A percentile compares a stretch with the other conserved stretches of the same genome.
Conservation (phyloP, 2,329 filamentous ascomycete genomes). For the Immersiporthe knoxdaviesiana region DNA sequence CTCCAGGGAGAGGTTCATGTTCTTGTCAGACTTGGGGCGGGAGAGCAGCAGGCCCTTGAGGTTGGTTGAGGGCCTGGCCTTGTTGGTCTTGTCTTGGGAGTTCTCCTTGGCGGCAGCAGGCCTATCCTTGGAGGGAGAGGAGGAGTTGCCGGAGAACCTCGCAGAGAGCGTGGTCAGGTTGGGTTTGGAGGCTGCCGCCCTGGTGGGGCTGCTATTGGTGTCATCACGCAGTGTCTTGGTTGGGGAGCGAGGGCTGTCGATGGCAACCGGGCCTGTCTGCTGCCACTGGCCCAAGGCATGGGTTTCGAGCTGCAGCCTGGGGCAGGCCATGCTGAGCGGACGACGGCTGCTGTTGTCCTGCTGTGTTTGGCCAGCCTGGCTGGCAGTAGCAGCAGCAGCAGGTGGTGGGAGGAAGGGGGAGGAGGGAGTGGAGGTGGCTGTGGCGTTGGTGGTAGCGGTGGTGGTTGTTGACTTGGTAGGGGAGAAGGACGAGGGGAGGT, state of each 20-base stretch:
- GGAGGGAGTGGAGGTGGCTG: slow-evolving; percentile 12
- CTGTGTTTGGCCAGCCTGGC: not conserved
- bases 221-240: slow-evolving; percentile 12
- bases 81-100: slow-evolving; percentile 68
- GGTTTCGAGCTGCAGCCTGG: slow-evolving; percentile 21
- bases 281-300: slow-evolving; percentile 17
- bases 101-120: slow-evolving; percentile 43
- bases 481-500: slow-evolving; percentile 21
- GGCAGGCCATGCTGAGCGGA: slow-evolving; percentile 22
- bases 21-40: slow-evolving; percentile 74
- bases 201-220: slow-evolving; percentile 4
- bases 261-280: slow-evolving; percentile 12
- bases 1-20: slow-evolving; percentile 58
- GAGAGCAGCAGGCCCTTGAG: slow-evolving; percentile 76
- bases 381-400: slow-evolving; percentile 6
- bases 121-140: slow-evolving; percentile 37
- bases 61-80: slow-evolving; percentile 82
- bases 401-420: slow-evolving; percentile 8
- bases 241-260: slow-evolving; percentile 22
- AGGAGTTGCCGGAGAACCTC: slow-evolving; percentile 38
- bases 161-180: slow-evolving; percentile 47
- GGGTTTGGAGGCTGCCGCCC: slow-evolving; percentile 51
- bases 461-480: slow-evolving; percentile 2
- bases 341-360: slow-evolving; percentile 12
- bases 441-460: not conserved